Evolutionary conservation across 495 filamentous ascomycete species (phyloP).

Genomic region (Polyplosphaeria fusca): DNA sequence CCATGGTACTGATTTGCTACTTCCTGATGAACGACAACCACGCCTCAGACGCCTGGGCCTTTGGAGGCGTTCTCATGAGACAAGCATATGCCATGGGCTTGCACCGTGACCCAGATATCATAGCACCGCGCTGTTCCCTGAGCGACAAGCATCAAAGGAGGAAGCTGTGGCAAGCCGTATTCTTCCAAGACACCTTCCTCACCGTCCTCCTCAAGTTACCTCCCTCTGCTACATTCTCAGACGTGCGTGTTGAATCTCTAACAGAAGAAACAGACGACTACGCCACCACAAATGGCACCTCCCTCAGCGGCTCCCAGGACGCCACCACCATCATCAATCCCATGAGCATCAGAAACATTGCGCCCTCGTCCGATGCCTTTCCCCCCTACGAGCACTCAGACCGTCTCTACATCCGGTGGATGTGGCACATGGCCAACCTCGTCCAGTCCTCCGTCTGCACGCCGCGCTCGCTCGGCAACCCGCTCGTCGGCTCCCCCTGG

Average conservation of each 20-base stretch:
- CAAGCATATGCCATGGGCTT: conserved; percentile 75
- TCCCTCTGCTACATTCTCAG: conserved; percentile 67
- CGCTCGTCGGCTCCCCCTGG: conserved; percentile 56
- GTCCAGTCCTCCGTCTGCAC: conserved; percentile 66
- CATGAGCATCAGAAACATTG: conserved; percentile 44
- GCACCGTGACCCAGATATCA: conserved; percentile 69
- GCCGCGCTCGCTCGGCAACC: conserved; percentile 62
- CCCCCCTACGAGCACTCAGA: conserved; percentile 46
- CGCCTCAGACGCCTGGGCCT: conserved; percentile 70
- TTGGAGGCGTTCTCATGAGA: conserved; percentile 65
- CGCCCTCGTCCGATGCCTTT: conserved; percentile 29
- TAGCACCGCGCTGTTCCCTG: conserved; percentile 53
- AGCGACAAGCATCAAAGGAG: conserved; percentile 68
- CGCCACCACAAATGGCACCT: conserved; percentile 1
- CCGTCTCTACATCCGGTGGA: conserved; percentile 62
- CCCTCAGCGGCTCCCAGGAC: conserved; percentile 5
- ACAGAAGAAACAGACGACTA: conserved; percentile 43
- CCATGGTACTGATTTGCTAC: conserved; percentile 71
- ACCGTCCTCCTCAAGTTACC: conserved; percentile 71
- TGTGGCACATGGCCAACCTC: conserved; percentile 69
- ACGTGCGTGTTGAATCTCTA: conserved; percentile 65
- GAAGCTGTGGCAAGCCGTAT: conserved; percentile 71
- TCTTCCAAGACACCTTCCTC: conserved; percentile 73
- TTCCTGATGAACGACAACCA: conserved; percentile 79
- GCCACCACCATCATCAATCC: conserved; percentile 35